These are phyloP conservation scores for Maudiozyma pseudohumilis DNA, from an alignment of 805 yeast species.

Conservation along the genomic window DNA sequence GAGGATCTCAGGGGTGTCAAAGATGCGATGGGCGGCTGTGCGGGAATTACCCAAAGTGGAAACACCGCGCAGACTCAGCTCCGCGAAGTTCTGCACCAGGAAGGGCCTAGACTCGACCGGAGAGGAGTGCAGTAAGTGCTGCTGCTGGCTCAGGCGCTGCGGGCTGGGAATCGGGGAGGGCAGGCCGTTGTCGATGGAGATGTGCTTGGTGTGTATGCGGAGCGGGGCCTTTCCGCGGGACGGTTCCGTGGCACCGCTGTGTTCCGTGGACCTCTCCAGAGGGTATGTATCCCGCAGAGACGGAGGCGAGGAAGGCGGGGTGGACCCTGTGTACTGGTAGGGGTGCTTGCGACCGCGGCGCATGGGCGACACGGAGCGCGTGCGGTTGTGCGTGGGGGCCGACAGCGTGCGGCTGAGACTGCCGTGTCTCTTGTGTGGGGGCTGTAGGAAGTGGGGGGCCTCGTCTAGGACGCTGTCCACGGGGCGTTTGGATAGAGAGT, in stretches of 20 bases:
- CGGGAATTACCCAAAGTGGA: constrained; percentile 2
- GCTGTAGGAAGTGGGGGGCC: too few species aligned
- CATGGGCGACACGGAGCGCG: constrained; percentile 4
- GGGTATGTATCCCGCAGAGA: too few species aligned
- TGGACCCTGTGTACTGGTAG: constrained; percentile 2
- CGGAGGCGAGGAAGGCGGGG: too few species aligned
- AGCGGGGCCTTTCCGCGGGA: too few species aligned
- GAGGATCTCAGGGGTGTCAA: constrained; percentile 70
- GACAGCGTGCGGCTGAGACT: too few species aligned
- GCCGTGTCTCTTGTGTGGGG: constrained; percentile 3
- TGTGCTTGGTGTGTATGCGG: constrained; percentile 2
- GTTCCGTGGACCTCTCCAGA: too few species aligned
- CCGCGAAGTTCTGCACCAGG: constrained; percentile 5
- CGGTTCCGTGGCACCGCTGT: too few species aligned
- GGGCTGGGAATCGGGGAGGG: constrained; percentile 9
- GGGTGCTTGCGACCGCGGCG: constrained; percentile 5
- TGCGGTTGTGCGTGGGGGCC: background rate
- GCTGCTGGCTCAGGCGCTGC: background rate
- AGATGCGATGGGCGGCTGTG: constrained; percentile 47
- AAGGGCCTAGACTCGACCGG: background rate
- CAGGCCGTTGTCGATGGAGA: constrained; percentile 1
- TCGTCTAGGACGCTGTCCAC: too few species aligned
- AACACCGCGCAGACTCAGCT: constrained; percentile 4
- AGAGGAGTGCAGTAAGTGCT: background rate
- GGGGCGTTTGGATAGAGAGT: too few species aligned